Evolutionary conservation across 495 filamentous ascomycete genomes (phyloP).

Genomic region (Podospora australis): DNA sequence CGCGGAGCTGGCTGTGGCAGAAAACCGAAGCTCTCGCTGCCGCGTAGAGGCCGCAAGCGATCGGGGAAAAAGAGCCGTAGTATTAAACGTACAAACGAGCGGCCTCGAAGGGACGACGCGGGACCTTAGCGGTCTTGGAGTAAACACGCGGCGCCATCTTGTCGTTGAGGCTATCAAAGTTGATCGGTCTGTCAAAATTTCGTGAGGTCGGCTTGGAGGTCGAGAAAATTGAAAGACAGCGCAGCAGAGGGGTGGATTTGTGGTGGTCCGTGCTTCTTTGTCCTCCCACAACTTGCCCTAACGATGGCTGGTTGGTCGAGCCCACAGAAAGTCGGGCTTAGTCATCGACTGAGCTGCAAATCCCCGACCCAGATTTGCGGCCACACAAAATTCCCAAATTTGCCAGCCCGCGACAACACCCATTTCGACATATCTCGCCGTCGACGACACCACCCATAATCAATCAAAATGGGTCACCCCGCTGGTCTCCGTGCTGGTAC

Average conservation of each 20-base stretch:
- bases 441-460: constrained; percentile 31
- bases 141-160: constrained; percentile 57
- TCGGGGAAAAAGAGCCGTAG: constrained; percentile 10
- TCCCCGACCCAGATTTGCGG: constrained; percentile 25
- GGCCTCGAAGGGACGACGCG: constrained; percentile 84
- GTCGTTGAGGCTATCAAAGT: constrained; percentile 36
- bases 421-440: constrained; percentile 32
- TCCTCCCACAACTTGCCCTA: constrained; percentile 23
- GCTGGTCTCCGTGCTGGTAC: constrained; percentile 92
- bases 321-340: constrained; percentile 23
- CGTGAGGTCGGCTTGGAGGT: constrained; percentile 4
- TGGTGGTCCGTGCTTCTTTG: constrained; percentile 30
- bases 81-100: constrained; percentile 75
- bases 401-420: constrained; percentile 25
- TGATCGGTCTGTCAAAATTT: constrained; percentile 28
- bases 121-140: constrained; percentile 99
- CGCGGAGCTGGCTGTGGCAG: constrained; percentile 1
- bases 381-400: constrained; percentile 29
- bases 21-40: constrained; percentile 44
- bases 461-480: constrained; percentile 82
- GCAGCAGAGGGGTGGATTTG: constrained; percentile 26
- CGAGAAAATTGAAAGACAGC: constrained; percentile 23
- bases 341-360: constrained; percentile 22
- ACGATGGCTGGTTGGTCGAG: constrained; percentile 10
- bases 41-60: constrained; percentile 27